These are phyloP conservation scores for Luvunga scandens DNA, from an alignment of 345 rosid species.

Conservation along the genomic window DNA sequence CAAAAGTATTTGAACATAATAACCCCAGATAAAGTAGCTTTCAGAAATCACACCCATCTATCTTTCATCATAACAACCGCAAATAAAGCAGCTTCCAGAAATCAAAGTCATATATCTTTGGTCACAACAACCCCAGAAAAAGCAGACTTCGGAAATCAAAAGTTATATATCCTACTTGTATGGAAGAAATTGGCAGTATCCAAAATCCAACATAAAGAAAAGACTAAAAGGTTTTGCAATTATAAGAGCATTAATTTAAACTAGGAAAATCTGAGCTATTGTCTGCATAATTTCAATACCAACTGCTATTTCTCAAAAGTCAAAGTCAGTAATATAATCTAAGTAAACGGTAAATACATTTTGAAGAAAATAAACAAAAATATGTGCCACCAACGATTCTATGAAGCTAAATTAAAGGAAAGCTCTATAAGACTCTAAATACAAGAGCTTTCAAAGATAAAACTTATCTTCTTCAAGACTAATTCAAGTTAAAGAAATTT, in stretches of 20 bases:
- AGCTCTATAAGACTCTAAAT: neutral
- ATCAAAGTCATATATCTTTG: neutral
- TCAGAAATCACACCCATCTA: neutral
- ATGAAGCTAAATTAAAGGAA: neutral
- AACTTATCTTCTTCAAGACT: neutral
- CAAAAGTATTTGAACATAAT: neutral
- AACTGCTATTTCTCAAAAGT: neutral
- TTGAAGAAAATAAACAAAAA: neutral
- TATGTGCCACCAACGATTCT: neutral
- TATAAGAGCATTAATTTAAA: neutral
- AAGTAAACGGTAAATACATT: neutral
- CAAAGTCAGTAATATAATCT: neutral
- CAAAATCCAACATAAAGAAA: neutral
- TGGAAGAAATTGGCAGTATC: neutral
- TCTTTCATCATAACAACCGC: neutral
- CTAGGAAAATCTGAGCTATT: neutral
- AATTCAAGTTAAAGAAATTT: neutral
- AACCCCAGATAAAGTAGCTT: neutral
- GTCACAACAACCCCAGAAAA: neutral
- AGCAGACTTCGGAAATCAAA: neutral
- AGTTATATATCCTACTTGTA: neutral
- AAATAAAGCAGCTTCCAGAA: neutral
- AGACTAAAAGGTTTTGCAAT: neutral
- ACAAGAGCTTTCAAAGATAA: neutral
- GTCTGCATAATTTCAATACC: neutral